Base-by-base conservation (phyloP, 1,139 yeast species). In the Suhomyces bolitotheri region DNA sequence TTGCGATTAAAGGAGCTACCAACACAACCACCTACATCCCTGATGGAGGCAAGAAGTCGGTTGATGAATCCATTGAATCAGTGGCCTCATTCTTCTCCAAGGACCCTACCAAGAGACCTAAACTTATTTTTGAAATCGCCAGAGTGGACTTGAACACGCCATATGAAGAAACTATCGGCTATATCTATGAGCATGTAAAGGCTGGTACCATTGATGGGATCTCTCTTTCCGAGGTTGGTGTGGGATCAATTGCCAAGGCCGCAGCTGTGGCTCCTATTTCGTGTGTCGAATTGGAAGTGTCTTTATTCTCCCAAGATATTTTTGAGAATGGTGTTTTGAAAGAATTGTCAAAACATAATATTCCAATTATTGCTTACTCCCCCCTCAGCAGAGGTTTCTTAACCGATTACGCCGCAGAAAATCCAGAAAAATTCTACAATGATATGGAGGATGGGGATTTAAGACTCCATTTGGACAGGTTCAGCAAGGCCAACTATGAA, bases 331-430 rank as follows among this genome's bases (percentile, higher is more conserved):
- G 90, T 1, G 71, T 82, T 14, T 73, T 81, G 43, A 71, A 68
- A 11, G 81, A 80, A 40, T 64, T 74, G 25, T 54, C 71, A 10
- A 49, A 53, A 31, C 53, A 54, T 25, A 66, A 65, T n/a, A 72
- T 87, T 38, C 83, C 92, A 7, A 65, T 86, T 24, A 63, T 84
- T 43, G 87, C 90, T 17, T 87, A 88, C 60, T 82, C 95, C 17
- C 96, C 96, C 26, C 67, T 88, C 42, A 81, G 88, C n/a, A 71
- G 85, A 51, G 96, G 96, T 1, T 60, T 80, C 39, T 71, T 88
- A 41, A 81, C 94, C 6, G 94, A 92, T 38, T 45, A 45, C 33
- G 52, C 64, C 12, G 72, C 78, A 39, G 73, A 63, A 28, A 54
- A 70, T 7, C 48, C 61, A 4, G 62, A 63, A 4, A 50, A 46